These are phyloP conservation scores for Erigeron canadensis DNA, from an alignment of 129 eudicot species.

Conservation along the genomic window DNA sequence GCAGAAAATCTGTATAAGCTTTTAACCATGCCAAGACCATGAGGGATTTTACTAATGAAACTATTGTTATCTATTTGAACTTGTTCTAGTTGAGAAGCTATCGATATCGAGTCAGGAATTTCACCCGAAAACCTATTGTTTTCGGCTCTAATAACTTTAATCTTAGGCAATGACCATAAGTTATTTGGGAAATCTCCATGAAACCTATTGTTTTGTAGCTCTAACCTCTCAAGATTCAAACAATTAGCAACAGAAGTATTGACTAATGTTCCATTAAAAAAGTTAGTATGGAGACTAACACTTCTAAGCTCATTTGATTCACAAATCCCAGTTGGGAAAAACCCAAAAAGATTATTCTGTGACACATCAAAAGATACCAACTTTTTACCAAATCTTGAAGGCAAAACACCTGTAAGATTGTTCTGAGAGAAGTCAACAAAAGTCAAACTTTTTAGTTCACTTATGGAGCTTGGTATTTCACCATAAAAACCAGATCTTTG, in stretches of 20 bases:
- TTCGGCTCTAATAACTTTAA: slow-evolving; percentile 84
- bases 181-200: slow-evolving; percentile 67
- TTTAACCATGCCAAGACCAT: slow-evolving; percentile 68
- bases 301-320: slow-evolving; percentile 45
- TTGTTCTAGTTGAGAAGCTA: slow-evolving; percentile 75
- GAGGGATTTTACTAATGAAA: slow-evolving; percentile 63
- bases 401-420: slow-evolving; percentile 74
- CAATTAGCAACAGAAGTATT: slow-evolving; percentile 47
- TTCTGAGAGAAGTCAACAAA: slow-evolving; percentile 73
- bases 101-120: slow-evolving; percentile 73
- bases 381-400: slow-evolving; percentile 46
- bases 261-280: slow-evolving; percentile 60
- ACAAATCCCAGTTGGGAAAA: slow-evolving; percentile 72
- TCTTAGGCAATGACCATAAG: slow-evolving; percentile 82
- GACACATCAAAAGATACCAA: slow-evolving; percentile 86
- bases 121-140: slow-evolving; percentile 76
- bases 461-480: slow-evolving; percentile 54
- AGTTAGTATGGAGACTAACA: slow-evolving; percentile 68
- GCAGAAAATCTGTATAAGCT: slow-evolving; percentile 89
- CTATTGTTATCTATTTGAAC: slow-evolving; percentile 97
- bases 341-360: slow-evolving; percentile 70
- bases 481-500: slow-evolving; percentile 86
- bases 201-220: slow-evolving; percentile 82
- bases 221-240: slow-evolving; percentile 73
- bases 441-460: slow-evolving; percentile 47